Conservation (phyloP, 345 rosid species). For the Syzygium oleosum region DNA sequence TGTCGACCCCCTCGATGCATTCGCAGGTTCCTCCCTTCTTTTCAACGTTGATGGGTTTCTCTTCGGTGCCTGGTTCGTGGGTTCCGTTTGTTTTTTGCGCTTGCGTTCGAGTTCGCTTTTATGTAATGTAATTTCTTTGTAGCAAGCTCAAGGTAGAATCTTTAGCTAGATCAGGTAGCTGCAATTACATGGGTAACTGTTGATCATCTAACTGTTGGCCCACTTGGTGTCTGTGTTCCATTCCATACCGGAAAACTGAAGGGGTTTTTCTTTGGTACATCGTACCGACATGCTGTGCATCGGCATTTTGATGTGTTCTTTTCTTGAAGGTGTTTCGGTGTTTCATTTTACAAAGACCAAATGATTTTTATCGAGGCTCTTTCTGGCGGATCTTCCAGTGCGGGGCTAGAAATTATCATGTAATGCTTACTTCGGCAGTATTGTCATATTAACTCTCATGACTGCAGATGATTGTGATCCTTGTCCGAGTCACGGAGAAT, state of each 20-base stretch:
- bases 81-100: background rate
- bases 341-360: background rate
- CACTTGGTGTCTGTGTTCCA: background rate
- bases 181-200: background rate
- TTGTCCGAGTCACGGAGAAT: conserved; percentile 64
- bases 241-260: background rate
- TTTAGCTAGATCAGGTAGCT: background rate
- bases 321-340: background rate
- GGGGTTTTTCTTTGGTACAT: background rate
- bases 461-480: conserved; percentile 69
- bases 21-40: conserved; percentile 23
- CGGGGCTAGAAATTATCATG: background rate
- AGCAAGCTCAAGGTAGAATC: background rate
- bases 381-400: background rate
- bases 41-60: background rate
- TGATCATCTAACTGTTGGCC: background rate
- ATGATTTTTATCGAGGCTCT: background rate
- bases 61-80: background rate
- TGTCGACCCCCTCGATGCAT: conserved; percentile 23
- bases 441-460: background rate
- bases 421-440: background rate
- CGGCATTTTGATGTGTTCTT: background rate
- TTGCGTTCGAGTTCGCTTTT: background rate
- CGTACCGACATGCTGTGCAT: background rate
- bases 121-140: background rate